Base-by-base conservation (phyloP, 2,329 filamentous ascomycete species). In the Bimuria novae-zelandiae region DNA sequence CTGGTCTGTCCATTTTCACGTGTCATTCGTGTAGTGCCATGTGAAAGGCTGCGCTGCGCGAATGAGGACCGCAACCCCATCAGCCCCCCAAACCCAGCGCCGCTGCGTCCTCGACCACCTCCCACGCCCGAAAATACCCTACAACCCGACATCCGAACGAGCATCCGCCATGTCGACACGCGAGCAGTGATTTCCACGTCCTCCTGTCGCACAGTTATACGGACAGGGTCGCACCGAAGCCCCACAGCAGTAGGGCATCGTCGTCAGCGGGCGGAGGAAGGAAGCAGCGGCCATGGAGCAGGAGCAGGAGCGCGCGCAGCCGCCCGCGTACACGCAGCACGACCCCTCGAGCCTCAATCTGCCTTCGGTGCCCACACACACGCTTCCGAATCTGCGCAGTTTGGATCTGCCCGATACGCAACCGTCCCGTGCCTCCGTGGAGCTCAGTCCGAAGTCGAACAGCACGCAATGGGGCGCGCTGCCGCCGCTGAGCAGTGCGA, bases 301-400 rank as follows among this genome's bases (percentile, higher is more conserved):
- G 50, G 63, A 72, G 54, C 64, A 69, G 50, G 46, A 49, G 36
- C 62, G 62, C 49, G 32, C 49, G 25, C 49, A 49, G 27, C 77
- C 76, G 58, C 76, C 76, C 33, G 72, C 75, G 23, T 79, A 78
- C 56, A 61, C 70, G 12, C 71, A 75, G 54, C 75, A 76, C 62
- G 72, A 76, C 50, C 72, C 74, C 33, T 69, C 72, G 45, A 67
- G 68, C 12, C 69, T 78, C 44, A 65, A 73, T 32, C 67, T 77
- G 37, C 75, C 76, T n/a, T 74, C 72, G 0, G 75, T 77, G 4
- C 76, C 76, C 7, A 74, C 69, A 8, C 71, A 75, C 51, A 62
- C 67, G 8, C 67, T 80, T 44, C 73, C 72, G 59, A 76, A 76
- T 22, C 73, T 80, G 27, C 67, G 76, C 27, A 72, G 75, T 22